These are phyloP conservation scores for Mixia osmundae DNA, from an alignment of 1,284 basidiomycete species.

Conservation along the genomic window DNA sequence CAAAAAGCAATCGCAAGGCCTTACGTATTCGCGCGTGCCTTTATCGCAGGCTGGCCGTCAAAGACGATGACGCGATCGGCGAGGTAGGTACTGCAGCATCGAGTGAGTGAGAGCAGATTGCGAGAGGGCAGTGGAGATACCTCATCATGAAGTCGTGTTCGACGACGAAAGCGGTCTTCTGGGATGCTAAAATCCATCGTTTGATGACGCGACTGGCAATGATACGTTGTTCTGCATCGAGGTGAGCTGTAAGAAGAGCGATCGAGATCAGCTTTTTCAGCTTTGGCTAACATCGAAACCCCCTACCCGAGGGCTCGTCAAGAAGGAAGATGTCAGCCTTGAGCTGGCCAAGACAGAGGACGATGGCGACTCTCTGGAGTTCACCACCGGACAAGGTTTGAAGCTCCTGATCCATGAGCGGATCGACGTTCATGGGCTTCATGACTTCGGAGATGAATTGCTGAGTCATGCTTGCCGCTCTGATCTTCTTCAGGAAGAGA, in stretches of 20 bases:
- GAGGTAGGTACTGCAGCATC: slow-evolving; percentile 45
- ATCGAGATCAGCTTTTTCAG: no score
- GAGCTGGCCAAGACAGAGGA: slow-evolving; percentile 44
- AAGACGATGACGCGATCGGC: slow-evolving; percentile 94
- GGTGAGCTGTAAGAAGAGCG: slow-evolving; percentile 41
- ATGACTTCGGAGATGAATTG: slow-evolving; percentile 92
- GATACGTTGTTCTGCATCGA: slow-evolving; percentile 96
- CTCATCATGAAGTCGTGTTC: slow-evolving; percentile 98
- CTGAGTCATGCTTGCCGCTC: slow-evolving; percentile 73
- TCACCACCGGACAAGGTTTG: slow-evolving; percentile 92
- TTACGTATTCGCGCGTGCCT: slow-evolving; percentile 64
- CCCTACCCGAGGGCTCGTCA: no score
- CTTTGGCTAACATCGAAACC: no score
- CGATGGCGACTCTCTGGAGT: slow-evolving; percentile 82
- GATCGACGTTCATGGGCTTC: slow-evolving; percentile 78
- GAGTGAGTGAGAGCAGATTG: slow-evolving; percentile 2
- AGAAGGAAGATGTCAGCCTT: slow-evolving; percentile 65
- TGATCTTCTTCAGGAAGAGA: slow-evolving; percentile 79
- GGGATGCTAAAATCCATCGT: slow-evolving; percentile 75
- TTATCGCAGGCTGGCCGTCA: slow-evolving; percentile 54
- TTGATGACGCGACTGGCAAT: slow-evolving; percentile 92
- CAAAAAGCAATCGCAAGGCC: slow-evolving; percentile 19
- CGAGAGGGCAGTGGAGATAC: slow-evolving; percentile 2
- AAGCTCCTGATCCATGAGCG: slow-evolving; percentile 84
- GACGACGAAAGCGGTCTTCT: slow-evolving; percentile 90